A percentile compares a stretch with the other conserved stretches of the same genome.
phyloP scores from a whole-genome alignment of 306 rosid genomes.

The Casuarina equisetifolia region DNA sequence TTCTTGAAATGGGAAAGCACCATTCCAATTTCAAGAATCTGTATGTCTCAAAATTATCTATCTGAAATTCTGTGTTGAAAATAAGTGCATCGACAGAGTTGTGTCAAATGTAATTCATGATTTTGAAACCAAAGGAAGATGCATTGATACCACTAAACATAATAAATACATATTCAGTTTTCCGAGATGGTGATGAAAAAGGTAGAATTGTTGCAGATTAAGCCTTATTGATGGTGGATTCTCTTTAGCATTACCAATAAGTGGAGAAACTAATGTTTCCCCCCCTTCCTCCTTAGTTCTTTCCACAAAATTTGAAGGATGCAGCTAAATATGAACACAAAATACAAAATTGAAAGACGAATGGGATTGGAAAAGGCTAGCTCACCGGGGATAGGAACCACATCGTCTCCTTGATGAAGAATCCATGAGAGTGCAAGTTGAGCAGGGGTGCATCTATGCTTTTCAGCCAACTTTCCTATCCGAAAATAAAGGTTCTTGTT shows the following conservation, averaged over 20 bases:
- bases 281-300: not conserved
- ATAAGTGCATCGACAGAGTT: not conserved
- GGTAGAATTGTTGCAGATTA: not conserved
- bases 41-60: not conserved
- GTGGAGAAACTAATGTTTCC: not conserved
- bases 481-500: conserved; percentile 49
- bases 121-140: not conserved
- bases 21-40: not conserved
- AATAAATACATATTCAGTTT: not conserved
- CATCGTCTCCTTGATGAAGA: conserved; percentile 58
- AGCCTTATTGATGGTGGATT: not conserved
- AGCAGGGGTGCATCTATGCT: conserved; percentile 49
- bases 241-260: not conserved
- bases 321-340: not conserved
- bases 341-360: not conserved
- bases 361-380: not conserved
- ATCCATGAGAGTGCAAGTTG: conserved; percentile 76
- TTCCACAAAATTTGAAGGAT: not conserved
- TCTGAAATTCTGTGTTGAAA: not conserved
- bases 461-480: conserved; percentile 51
- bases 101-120: not conserved
- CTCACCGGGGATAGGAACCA: conserved; percentile 76
- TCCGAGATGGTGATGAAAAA: not conserved
- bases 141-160: not conserved
- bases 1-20: not conserved